Evolutionary conservation across 139 green algal genomes (phyloP), one percentile per base, ranked within the genome.

Genomic region (Chlamydomonas sp.): DNA sequence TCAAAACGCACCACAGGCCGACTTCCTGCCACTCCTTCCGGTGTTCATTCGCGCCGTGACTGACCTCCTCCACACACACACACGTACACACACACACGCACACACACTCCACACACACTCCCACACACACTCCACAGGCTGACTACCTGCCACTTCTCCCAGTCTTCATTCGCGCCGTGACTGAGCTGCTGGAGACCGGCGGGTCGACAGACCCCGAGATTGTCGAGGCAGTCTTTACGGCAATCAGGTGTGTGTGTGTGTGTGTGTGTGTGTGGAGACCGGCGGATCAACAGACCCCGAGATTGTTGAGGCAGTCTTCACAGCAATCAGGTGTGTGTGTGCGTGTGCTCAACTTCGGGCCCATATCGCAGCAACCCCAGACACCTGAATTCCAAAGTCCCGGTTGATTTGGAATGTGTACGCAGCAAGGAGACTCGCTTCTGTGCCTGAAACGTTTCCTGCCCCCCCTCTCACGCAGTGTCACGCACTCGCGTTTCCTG

Each of bases 71-170:
- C 26, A 59, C 1, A 33, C 47, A n/a, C n/a, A n/a, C n/a, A n/a
- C n/a, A n/a, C n/a, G n/a, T n/a, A n/a, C n/a, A n/a, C n/a, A n/a
- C n/a, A n/a, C n/a, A n/a, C n/a, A n/a, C n/a, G n/a, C n/a, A n/a
- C n/a, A n/a, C n/a, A n/a, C n/a, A n/a, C n/a, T n/a, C n/a, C n/a
- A n/a, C n/a, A n/a, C n/a, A n/a, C n/a, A n/a, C n/a, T n/a, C n/a
- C n/a, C n/a, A n/a, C n/a, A n/a, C n/a, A n/a, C n/a, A n/a, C 88
- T 66, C 72, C 91, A 31, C 81, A 81, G 63, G 48, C 58, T 0
- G 82, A 93, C 37, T 90, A 83, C 65, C 10, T 90, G 50, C 79
- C 83, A 2, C 54, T 75, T n/a, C 28, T 93, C 43, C 77, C 81
- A 1, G 49, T 36, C 2, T 47, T 83, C 3, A 22, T 86, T 24